Evolutionary conservation across 1,284 basidiomycete genomes (phyloP).

Genomic region (Cutaneotrichosporon spelunceum): DNA sequence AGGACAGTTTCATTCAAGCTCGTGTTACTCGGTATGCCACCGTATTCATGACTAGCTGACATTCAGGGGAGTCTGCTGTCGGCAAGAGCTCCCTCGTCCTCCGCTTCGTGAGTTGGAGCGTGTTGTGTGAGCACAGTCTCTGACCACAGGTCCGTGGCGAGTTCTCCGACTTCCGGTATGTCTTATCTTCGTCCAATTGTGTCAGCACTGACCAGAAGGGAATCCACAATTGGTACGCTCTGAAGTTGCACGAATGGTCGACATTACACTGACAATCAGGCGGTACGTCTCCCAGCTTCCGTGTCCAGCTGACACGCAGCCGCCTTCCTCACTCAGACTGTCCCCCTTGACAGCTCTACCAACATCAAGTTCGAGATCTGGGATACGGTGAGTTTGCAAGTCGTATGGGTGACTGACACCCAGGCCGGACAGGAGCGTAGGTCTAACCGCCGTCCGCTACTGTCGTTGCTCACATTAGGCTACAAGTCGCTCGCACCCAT

Average conservation of each 20-base stretch:
- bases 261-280: constrained; percentile 20
- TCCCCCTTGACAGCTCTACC: constrained; percentile 81
- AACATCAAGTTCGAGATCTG: constrained; percentile 98
- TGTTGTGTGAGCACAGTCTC: not conserved
- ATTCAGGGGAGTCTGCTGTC: constrained; percentile 86
- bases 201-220: constrained; percentile 29
- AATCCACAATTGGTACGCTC: constrained; percentile 48
- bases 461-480: constrained; percentile 28
- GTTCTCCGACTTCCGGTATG: constrained; percentile 93
- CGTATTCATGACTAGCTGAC: constrained; percentile 9
- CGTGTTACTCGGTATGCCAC: constrained; percentile 70
- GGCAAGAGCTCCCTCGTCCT: constrained; percentile 95
- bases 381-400: constrained; percentile 56
- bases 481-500: constrained; percentile 67
- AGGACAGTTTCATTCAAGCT: constrained; percentile 61
- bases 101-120: constrained; percentile 68
- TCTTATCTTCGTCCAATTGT: not conserved
- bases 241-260: no score
- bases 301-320: constrained; percentile 55
- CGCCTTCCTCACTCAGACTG: constrained; percentile 94
- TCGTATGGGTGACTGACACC: not conserved
- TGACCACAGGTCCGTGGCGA: constrained; percentile 64
- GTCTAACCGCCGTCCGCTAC: constrained; percentile 7
- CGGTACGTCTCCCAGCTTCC: constrained; percentile 17
- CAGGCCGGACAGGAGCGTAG: constrained; percentile 52